Evolutionary conservation across 192 early-diverging fungal species (phyloP).

Genomic region (Backusella morwellensis): DNA sequence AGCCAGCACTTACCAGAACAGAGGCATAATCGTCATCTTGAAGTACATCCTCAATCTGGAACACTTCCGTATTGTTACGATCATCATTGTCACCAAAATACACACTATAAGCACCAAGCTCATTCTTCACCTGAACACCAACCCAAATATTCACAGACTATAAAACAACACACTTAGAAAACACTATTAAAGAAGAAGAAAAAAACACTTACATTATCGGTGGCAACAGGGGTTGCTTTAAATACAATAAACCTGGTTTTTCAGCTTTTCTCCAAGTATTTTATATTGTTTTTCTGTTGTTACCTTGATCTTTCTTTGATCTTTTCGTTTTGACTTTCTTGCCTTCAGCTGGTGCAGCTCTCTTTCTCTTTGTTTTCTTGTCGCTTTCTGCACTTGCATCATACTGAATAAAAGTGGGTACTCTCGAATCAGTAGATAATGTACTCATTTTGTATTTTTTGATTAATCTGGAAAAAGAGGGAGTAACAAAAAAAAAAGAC

Average conservation of each 20-base stretch:
- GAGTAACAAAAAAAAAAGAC: neutral
- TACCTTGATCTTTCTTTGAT: neutral
- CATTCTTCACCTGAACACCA: neutral
- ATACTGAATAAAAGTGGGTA: neutral
- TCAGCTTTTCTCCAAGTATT: neutral
- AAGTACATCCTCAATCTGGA: slow-evolving; percentile 2
- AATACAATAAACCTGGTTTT: neutral
- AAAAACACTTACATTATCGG: neutral
- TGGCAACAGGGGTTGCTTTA: neutral
- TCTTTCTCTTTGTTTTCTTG: neutral
- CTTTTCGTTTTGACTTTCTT: neutral
- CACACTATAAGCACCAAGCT: neutral
- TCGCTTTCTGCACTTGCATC: neutral
- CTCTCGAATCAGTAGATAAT: neutral
- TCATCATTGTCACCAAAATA: neutral
- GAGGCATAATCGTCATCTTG: neutral
- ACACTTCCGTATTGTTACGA: neutral
- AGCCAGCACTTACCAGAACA: neutral
- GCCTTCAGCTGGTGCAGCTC: neutral
- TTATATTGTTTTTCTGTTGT: neutral
- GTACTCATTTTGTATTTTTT: neutral
- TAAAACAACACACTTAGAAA: neutral
- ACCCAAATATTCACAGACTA: neutral
- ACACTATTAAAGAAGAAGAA: neutral
- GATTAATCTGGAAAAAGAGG: neutral